phyloP scores from a whole-genome alignment of 345 rosid genomes.

The Pugionium dolabratum region DNA sequence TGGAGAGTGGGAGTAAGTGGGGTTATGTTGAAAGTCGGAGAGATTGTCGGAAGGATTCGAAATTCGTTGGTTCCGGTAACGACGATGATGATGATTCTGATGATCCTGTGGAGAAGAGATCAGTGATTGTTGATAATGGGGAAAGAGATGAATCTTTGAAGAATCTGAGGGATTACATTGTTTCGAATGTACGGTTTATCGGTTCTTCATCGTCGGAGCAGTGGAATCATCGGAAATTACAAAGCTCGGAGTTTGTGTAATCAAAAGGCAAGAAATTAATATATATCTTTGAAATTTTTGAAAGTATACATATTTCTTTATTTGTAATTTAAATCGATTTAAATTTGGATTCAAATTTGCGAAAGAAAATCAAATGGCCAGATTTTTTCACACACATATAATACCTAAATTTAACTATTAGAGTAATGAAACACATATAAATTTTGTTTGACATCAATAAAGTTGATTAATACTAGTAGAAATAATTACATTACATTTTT shows the following conservation, averaged over 20 bases:
- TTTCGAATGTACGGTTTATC: slow-evolving; percentile 43
- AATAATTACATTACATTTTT: no score
- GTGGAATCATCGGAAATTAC: slow-evolving; percentile 34
- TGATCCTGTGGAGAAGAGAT: slow-evolving; percentile 42
- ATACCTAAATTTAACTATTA: no score
- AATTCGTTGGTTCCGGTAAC: slow-evolving; percentile 37
- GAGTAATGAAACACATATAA: no score
- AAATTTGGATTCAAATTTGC: neutral
- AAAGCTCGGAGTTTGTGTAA: slow-evolving; percentile 37
- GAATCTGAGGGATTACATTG: slow-evolving; percentile 59
- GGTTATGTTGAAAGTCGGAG: slow-evolving; percentile 45
- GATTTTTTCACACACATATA: no score
- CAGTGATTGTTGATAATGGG: slow-evolving; percentile 50
- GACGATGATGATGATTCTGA: slow-evolving; percentile 47
- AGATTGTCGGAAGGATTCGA: neutral
- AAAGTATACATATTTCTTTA: neutral
- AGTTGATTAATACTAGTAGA: no score
- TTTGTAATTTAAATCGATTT: slow-evolving; percentile 16
- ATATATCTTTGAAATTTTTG: neutral
- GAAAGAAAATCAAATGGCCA: no score
- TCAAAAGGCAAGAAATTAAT: neutral
- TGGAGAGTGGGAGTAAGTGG: slow-evolving; percentile 87
- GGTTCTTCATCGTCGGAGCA: slow-evolving; percentile 32
- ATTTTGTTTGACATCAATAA: no score
- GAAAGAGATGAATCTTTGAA: slow-evolving; percentile 50